These are phyloP conservation scores for Thelonectria rubi DNA, from an alignment of 2,329 filamentous ascomycete species.

Conservation along the genomic window DNA sequence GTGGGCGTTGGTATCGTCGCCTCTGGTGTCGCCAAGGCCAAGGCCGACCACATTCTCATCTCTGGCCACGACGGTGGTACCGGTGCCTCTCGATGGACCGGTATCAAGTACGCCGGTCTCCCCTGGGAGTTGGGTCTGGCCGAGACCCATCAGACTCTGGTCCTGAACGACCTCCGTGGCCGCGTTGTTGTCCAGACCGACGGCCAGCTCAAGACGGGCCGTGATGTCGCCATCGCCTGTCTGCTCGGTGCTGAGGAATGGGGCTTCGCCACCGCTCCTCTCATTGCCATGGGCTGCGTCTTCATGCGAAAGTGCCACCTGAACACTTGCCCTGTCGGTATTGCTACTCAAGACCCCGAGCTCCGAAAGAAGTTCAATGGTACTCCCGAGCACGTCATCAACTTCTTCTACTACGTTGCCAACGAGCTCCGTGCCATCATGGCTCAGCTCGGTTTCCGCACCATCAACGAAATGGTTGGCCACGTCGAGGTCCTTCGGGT, in stretches of 20 bases:
- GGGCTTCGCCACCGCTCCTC: conserved; percentile 92
- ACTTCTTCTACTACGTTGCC: conserved; percentile 98
- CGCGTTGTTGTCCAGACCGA: conserved; percentile 97
- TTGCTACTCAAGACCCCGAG: conserved; percentile 95
- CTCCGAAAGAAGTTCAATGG: conserved; percentile 93
- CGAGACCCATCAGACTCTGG: conserved; percentile 95
- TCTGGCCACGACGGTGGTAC: conserved; percentile 97
- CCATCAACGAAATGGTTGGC: conserved; percentile 97
- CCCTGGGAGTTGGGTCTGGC: conserved; percentile 97
- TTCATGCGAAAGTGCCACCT: conserved; percentile 85
- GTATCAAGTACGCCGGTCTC: conserved; percentile 97
- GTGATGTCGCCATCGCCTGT: conserved; percentile 94
- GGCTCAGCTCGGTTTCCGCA: conserved; percentile 93
- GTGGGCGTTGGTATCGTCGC: conserved; percentile 97
- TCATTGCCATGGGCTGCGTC: conserved; percentile 97
- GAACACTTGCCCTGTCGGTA: conserved; percentile 90
- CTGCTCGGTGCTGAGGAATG: conserved; percentile 97
- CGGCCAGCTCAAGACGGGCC: conserved; percentile 89
- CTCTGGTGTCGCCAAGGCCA: conserved; percentile 96
- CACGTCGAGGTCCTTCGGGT: conserved; percentile 87
- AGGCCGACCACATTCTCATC: conserved; percentile 96
- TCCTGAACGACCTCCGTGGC: conserved; percentile 93
- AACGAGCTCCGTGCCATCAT: conserved; percentile 97
- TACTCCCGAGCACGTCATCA: conserved; percentile 95
- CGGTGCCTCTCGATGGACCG: conserved; percentile 95